Evolutionary conservation across 2,329 filamentous ascomycete species (phyloP), one percentile per base, ranked within the genome.

Genomic region (Arachnopeziza araneosa): DNA sequence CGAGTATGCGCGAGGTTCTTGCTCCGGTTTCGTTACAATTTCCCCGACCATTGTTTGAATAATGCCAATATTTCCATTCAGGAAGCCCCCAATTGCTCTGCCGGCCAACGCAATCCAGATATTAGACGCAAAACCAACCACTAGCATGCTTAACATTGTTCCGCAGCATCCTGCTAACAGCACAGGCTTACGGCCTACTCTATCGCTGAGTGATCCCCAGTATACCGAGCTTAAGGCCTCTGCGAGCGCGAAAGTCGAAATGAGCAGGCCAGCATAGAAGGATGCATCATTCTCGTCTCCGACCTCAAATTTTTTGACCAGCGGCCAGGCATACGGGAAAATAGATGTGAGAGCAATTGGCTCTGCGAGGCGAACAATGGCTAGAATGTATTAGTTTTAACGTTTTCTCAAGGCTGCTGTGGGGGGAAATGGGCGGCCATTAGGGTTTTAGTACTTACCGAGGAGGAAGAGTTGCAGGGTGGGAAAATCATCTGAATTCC

Each of bases 341-440:
- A 96, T 95, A 71, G 90, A 95, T 1, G 92, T 96, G 65, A 97
- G 83, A 55, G 93, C 92, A 68, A 97, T 93, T 23, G 93, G 93
- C 75, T 97, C 93, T 57, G 92, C 90, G 67, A 97, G 85, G 64
- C 93, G 91, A 72, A 96, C 93, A 79, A 96, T 91, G 73, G 91
- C 65, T 66, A 50, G 17, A 53, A 21, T 30, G 56, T 60, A 50
- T 69, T 59, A 69, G 60, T 55, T 44, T 30, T 10, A 22, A 49
- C 6, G 8, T 49, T 2, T 49, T 21, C 24, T 21, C 48, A 14
- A 44, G 50, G 23, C 17, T 30, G 23, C 21, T 23, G 24, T 36
- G 22, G 23, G 56, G 22, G 17, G 23, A 2, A 24, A 23, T 30
- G 9, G 9, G 26, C 22, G 1, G 22, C 6, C 50, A 4, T 21